Base-by-base conservation (phyloP, 73 alveolate species). In the Durusdinium trenchii region DNA sequence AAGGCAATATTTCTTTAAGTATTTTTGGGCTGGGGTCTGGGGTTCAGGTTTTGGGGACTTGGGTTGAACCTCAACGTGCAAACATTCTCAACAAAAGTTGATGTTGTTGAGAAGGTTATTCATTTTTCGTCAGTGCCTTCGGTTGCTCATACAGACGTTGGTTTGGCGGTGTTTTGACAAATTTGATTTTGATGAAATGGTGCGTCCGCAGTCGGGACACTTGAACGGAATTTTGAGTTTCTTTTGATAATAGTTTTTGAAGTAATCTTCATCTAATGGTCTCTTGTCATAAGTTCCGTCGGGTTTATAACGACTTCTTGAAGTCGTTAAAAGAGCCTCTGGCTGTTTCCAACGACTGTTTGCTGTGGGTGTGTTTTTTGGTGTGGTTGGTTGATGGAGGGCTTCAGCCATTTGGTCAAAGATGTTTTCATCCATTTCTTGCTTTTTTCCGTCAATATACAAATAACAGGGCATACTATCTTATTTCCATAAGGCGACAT, bases 131-230 rank as follows among this genome's bases (percentile, higher is more conserved):
- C 84, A 71, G 6, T 71, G 84, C 3, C 84, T 3, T 71, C 84
- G 3, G 84, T 38, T 76, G 87, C 7, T 42, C 6, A 26, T 76
- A 42, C 87, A 42, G 4, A 28, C 43, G 7, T 76, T 38, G 87
- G 87, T 76, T 76, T 76, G 87, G 14, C 87, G 57, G 87, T 43
- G 87, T 28, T 38, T 76, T 3, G 87, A 76, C 9, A 76, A 38
- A 38, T 76, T 76, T 54, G 87, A 76, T 76, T 76, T 76, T 6
- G 61, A 42, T 2, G 42, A 6, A 9, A 76, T 76, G 57, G 60
- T 76, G 38, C 60, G 87, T 76, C 87, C 87, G 87, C 87, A 76
- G 87, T 38, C 87, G n/a, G 87, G 87, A 38, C 87, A 76, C 14
- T 43, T 38, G 87, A 76, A 76, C 3, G 87, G 87, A 14, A 36